phyloP scores from a whole-genome alignment of 176 grass and related monocot species.

The Carex myosuroides region DNA sequence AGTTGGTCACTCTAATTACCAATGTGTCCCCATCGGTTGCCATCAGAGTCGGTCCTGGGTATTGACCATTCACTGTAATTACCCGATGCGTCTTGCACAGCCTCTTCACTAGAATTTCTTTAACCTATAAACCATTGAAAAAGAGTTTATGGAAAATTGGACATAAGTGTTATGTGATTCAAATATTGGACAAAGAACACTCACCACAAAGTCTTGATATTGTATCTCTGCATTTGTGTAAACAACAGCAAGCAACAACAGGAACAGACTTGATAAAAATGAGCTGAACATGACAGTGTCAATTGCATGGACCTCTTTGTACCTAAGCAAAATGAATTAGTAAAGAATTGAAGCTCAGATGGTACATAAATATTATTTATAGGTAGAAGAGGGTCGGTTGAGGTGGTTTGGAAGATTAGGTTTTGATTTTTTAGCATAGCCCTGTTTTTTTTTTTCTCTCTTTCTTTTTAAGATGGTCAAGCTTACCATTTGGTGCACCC shows the following conservation, averaged over 20 bases:
- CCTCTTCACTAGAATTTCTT: conserved; percentile 65
- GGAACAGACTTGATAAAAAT: conserved; percentile 25
- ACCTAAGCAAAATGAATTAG: neutral
- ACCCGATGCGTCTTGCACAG: conserved; percentile 69
- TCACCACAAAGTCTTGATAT: conserved; percentile 77
- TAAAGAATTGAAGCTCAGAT: neutral
- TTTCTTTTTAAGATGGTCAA: conserved; percentile 23
- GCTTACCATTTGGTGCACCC: conserved; percentile 43
- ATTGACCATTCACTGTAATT: conserved; percentile 54
- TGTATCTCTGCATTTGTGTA: conserved; percentile 47
- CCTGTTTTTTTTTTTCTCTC: neutral
- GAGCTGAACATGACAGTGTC: conserved; percentile 14
- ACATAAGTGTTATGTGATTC: neutral
- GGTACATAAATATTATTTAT: conserved; percentile 17
- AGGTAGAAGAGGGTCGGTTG: conserved; percentile 31
- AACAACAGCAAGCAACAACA: conserved; percentile 28
- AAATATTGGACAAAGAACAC: neutral
- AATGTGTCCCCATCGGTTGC: conserved; percentile 65
- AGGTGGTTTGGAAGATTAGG: conserved; percentile 75
- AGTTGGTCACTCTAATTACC: conserved; percentile 70
- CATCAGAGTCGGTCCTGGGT: conserved; percentile 50
- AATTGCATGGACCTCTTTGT: neutral
- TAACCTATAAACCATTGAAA: conserved; percentile 33
- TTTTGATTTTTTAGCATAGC: conserved; percentile 27
- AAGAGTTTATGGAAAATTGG: neutral